phyloP scores from a whole-genome alignment of 495 filamentous ascomycete genomes.

The Copromyces sp. region DNA sequence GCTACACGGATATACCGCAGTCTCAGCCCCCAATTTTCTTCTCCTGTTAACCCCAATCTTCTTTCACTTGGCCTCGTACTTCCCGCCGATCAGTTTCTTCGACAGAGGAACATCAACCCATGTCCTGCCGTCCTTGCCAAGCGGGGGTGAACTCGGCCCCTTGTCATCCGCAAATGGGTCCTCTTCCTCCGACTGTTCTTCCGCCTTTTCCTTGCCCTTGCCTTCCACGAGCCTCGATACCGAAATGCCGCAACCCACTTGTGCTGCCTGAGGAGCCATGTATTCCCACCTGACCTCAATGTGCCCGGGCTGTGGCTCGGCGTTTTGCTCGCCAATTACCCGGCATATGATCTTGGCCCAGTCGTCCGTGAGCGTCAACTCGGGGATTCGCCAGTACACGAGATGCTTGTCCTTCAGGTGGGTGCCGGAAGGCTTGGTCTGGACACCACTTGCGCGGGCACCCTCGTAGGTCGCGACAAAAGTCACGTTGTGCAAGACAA shows the following conservation, averaged over 20 bases:
- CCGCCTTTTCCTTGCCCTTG: constrained; percentile 32
- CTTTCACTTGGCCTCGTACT: constrained; percentile 50
- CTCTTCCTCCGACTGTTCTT: constrained; percentile 30
- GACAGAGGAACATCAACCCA: constrained; percentile 68
- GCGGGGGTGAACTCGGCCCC: constrained; percentile 18
- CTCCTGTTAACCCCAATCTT: neutral
- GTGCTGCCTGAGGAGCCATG: constrained; percentile 26
- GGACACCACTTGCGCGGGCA: constrained; percentile 48
- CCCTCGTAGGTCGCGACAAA: constrained; percentile 73
- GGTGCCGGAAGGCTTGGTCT: constrained; percentile 63
- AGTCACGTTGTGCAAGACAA: constrained; percentile 72
- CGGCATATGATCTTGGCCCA: constrained; percentile 67
- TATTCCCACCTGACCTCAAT: constrained; percentile 79
- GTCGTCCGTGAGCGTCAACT: constrained; percentile 53
- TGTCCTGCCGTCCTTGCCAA: constrained; percentile 30
- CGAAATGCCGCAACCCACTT: constrained; percentile 50
- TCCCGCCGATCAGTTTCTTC: constrained; percentile 69
- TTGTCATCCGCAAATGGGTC: constrained; percentile 34
- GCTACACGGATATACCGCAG: neutral
- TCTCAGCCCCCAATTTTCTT: neutral
- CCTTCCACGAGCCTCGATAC: constrained; percentile 40
- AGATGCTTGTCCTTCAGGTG: constrained; percentile 83
- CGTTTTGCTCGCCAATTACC: constrained; percentile 61
- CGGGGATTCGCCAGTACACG: constrained; percentile 82
- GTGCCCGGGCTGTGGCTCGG: constrained; percentile 61